Evolutionary conservation across 257 asterid species (phyloP).

Genomic region (Nicotiana attenuata): DNA sequence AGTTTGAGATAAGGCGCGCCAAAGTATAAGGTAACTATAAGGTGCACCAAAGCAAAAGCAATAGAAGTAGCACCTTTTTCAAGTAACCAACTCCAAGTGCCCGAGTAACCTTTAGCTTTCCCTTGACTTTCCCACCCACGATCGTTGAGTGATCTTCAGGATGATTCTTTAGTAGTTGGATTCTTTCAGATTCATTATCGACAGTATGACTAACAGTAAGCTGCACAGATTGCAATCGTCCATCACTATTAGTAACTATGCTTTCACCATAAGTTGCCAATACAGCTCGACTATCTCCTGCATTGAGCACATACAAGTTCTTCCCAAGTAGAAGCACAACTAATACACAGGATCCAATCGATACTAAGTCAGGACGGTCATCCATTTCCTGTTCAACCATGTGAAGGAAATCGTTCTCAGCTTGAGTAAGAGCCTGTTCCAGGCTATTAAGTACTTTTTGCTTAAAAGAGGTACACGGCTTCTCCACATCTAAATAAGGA

Average conservation of each 20-base stretch:
- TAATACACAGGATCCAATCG: constrained; percentile 85
- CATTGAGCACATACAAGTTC: constrained; percentile 64
- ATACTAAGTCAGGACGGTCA: constrained; percentile 91
- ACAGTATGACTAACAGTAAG: constrained; percentile 85
- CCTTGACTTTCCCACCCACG: constrained; percentile 72
- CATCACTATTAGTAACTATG: constrained; percentile 3
- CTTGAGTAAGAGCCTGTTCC: constrained; percentile 61
- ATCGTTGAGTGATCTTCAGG: constrained; percentile 62
- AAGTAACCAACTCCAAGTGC: constrained; percentile 99
- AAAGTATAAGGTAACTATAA: not conserved
- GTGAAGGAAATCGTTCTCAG: constrained; percentile 78
- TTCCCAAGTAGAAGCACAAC: constrained; percentile 71
- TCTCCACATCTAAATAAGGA: constrained; percentile 8
- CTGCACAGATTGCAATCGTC: constrained; percentile 51
- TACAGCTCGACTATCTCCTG: constrained; percentile 95
- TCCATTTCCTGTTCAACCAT: constrained; percentile 99
- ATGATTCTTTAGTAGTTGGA: constrained; percentile 59
- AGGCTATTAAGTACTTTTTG: constrained; percentile 64
- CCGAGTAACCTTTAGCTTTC: constrained; percentile 86
- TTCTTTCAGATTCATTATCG: constrained; percentile 69
- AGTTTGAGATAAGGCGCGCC: not conserved
- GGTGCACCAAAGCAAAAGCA: not conserved
- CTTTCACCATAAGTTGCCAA: constrained; percentile 62
- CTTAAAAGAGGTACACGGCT: constrained; percentile 25
- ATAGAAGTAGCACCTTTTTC: constrained; percentile 56